These are phyloP conservation scores for Podila horticola DNA, from an alignment of 192 early-diverging fungal species.

Conservation along the genomic window DNA sequence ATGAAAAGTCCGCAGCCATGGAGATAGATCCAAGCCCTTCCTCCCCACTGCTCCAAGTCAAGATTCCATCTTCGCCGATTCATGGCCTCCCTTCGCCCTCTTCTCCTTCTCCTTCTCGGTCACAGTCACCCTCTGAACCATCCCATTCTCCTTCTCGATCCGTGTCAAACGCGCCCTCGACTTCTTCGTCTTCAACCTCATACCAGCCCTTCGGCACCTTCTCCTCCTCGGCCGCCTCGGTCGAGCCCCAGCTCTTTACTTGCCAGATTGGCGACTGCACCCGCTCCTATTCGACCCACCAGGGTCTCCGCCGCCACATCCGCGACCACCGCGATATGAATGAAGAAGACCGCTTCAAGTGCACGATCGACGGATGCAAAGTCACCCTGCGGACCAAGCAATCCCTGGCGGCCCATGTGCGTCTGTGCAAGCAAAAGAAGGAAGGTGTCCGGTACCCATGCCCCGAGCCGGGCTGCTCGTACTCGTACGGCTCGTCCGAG, in stretches of 20 bases:
- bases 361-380: constrained; percentile 27
- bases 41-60: neutral
- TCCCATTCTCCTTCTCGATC: neutral
- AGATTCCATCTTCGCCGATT: no score
- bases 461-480: constrained; percentile 36
- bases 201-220: neutral
- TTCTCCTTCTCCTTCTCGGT: neutral
- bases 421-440: constrained; percentile 37
- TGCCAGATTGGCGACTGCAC: constrained; percentile 34
- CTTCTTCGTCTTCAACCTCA: neutral
- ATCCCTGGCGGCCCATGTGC: constrained; percentile 30
- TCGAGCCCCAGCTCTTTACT: neutral
- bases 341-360: constrained; percentile 19
- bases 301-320: constrained; percentile 34
- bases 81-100: neutral
- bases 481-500: constrained; percentile 36
- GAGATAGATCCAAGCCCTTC: neutral
- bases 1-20: neutral
- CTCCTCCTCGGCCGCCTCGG: neutral
- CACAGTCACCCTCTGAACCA: neutral
- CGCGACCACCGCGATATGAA: constrained; percentile 34
- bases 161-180: no score
- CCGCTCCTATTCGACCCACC: constrained; percentile 33
- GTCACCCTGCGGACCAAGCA: constrained; percentile 37
- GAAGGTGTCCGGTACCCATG: constrained; percentile 25